phyloP scores from a whole-genome alignment of 2,329 filamentous ascomycete species.

The Ampelomyces quisqualis region DNA sequence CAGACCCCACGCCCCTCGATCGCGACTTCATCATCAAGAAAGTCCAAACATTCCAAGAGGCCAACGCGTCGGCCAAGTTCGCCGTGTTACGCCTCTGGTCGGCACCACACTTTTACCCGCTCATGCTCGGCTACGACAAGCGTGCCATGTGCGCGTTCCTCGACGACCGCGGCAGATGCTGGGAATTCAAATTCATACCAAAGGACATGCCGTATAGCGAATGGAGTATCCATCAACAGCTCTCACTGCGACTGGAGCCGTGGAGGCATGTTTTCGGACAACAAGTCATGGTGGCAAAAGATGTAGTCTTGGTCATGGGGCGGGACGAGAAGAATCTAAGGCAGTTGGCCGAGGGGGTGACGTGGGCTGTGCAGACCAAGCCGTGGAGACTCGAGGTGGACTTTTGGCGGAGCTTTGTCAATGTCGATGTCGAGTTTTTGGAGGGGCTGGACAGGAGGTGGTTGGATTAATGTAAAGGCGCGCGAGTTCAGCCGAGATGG shows the following conservation, averaged over 20 bases:
- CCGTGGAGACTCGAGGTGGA: constrained; percentile 55
- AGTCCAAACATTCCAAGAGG: constrained; percentile 34
- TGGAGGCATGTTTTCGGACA: constrained; percentile 36
- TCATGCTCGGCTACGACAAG: constrained; percentile 47
- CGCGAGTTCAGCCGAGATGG: background rate
- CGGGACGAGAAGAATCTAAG: constrained; percentile 46
- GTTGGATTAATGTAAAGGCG: constrained; percentile 29
- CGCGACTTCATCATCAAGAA: constrained; percentile 32
- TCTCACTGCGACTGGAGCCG: constrained; percentile 35
- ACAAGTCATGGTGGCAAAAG: constrained; percentile 46
- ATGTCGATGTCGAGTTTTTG: constrained; percentile 50
- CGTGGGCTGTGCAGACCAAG: constrained; percentile 51
- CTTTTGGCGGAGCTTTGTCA: constrained; percentile 55
- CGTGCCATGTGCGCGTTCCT: constrained; percentile 43
- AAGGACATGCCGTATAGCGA: constrained; percentile 51
- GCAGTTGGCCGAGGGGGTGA: constrained; percentile 43
- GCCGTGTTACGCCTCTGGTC: constrained; percentile 51
- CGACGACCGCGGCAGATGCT: constrained; percentile 48
- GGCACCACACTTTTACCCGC: constrained; percentile 53
- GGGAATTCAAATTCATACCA: constrained; percentile 52
- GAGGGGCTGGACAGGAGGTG: constrained; percentile 46
- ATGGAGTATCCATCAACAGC: constrained; percentile 48
- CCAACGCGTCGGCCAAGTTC: constrained; percentile 41
- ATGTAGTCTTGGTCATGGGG: constrained; percentile 52
- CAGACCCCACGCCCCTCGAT: constrained; percentile 40